Base-by-base conservation (phyloP, 306 rosid genomes). In the Rosa persica region DNA sequence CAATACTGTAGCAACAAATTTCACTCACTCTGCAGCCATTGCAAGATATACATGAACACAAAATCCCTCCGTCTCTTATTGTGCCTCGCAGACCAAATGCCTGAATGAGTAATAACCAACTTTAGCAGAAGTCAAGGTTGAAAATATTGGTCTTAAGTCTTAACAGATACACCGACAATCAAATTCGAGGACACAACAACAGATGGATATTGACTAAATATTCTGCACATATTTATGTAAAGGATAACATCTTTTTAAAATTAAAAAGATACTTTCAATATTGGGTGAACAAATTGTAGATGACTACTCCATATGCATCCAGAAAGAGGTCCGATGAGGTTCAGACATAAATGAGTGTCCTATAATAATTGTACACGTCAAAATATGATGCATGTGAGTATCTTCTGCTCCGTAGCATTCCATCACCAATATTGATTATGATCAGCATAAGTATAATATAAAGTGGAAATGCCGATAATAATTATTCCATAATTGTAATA, bases 31-130 rank as follows among this genome's bases (percentile, higher is more conserved):
- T 87, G 86, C 88, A 79, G 77, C 92, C 90, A 69, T 93, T 83
- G 94, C 99, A 95, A 36, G 87, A 67, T 47, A 76, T 61, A 81
- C 99, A 95, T 0, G 88, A 89, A 81, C 99, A 95, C 86, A 90
- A 83, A 86, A 95, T 95, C 57, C 99, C 99, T 43, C 98, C 96
- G 66, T 88, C 92, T 71, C 64, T 84, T 76, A 95, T 93, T 48
- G 85, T 86, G 73, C 99, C 99, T 38, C 92, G 89, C 65, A 93
- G 80, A 83, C 93, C 94, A 64, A 85, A 79, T 73, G 84, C 98
- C 99, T 95, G 89, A 79, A 83, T 86, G 58, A 75, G 83, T 68
- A 61, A 68, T 1, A 61, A 58, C 70, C 58, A 80, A 61, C 66
- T 84, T 72, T 72, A 76, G 70, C 58, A 65, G 76, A 76, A 57